Evolutionary conservation across 352 stramenopile species (phyloP).

Genomic region (Globisporangium megalacanthum): DNA sequence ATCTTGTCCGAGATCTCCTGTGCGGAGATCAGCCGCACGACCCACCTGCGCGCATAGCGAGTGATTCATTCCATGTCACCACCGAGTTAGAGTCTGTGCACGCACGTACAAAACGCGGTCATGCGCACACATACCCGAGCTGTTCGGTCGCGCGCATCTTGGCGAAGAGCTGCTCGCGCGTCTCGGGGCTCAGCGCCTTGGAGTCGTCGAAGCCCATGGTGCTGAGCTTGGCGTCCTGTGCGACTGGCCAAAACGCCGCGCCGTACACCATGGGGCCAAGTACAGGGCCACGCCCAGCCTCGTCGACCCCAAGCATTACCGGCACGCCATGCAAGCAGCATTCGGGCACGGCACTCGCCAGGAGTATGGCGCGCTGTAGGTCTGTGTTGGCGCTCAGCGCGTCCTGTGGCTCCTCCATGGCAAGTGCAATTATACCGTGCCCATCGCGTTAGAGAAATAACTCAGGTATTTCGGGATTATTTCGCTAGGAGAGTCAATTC

Average conservation of each 20-base stretch:
- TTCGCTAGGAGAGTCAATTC: background rate
- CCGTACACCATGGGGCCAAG: constrained; percentile 96
- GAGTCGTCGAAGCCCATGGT: constrained; percentile 93
- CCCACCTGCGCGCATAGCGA: constrained; percentile 54
- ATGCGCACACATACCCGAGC: constrained; percentile 45
- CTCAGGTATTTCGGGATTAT: background rate
- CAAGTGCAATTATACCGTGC: too few relatives aligned
- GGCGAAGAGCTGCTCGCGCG: constrained; percentile 82
- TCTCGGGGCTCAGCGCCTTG: constrained; percentile 88
- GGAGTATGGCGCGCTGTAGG: constrained; percentile 48
- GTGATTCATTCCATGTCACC: too few relatives aligned
- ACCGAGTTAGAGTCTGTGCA: background rate
- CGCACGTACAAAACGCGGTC: too few relatives aligned
- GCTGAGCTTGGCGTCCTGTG: constrained; percentile 67
- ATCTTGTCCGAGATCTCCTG: constrained; percentile 95
- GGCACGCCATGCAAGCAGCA: constrained; percentile 56
- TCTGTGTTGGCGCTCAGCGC: constrained; percentile 13
- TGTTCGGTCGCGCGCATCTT: constrained; percentile 73
- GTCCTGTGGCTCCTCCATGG: background rate
- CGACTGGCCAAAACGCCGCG: constrained; percentile 86
- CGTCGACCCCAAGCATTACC: constrained; percentile 93
- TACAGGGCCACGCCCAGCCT: constrained; percentile 91
- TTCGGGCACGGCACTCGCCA: constrained; percentile 53
- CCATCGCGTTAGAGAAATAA: too few relatives aligned
- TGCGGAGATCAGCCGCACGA: constrained; percentile 87